Base-by-base conservation (phyloP, 192 early-diverging fungal genomes). In the Rhizoclosmatium sp. region DNA sequence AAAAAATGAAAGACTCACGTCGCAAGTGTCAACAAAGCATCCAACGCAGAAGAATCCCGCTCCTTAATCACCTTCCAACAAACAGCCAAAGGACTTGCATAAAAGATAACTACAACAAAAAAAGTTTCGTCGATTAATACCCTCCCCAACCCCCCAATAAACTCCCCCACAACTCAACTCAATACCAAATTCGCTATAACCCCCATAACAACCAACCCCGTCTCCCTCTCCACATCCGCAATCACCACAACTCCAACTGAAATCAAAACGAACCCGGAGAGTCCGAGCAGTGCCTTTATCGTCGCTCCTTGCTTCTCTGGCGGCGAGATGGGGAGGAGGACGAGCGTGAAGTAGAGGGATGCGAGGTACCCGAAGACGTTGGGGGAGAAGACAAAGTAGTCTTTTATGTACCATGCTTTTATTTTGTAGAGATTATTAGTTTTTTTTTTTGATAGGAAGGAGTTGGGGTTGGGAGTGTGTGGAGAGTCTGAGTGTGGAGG, bases 341-440 rank as follows among this genome's bases (percentile, higher is more conserved):
- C 12, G 48, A 71, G 51, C 5, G 69, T 56, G 56, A 21, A 71
- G 51, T 47, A 71, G 69, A 41, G 39, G 5, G 14, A 5, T 4
- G 40, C 4, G 4, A 39, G 4, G 9, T n/a, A 71, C 12, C 48
- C 51, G n/a, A 56, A 31, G 0, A 39, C 21, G 54, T 71, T 71
- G 12, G 69, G 69, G 47, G 56, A n/a, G 10, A 71, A 56, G 4
- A 71, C n/a, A 49, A 71, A 71, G 12, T 47, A 71, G 69, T 71
- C 51, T 4, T 56, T 4, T 14, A 54, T 58, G 39, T 56, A 71
- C 48, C 46, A 71, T 19, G 48, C 69, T 71, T 14, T 39, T 58
- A 1, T 54, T 54, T 12, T 12, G 16, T 54, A 54, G 16, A 54
- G 31, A 31, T 31, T 31, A 31, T 31, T 31, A 31, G 31, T 0